These are phyloP conservation scores for Pelargonium citronellum DNA, from an alignment of 441 rosid species.

Conservation along the genomic window DNA sequence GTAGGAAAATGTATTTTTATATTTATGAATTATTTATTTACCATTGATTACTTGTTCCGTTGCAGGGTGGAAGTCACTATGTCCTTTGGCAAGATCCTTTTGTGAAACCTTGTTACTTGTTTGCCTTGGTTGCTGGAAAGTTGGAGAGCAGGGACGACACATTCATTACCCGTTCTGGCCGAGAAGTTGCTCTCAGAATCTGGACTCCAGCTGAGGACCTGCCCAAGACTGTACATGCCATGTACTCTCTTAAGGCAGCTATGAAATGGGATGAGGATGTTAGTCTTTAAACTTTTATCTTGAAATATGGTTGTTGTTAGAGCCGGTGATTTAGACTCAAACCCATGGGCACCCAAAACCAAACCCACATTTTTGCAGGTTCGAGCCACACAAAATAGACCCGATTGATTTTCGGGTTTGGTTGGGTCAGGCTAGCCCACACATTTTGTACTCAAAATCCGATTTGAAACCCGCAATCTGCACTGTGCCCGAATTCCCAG, in stretches of 20 bases:
- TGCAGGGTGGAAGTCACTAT: constrained; percentile 72
- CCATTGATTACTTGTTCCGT: neutral
- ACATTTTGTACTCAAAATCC: too few species aligned
- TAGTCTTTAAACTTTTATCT: constrained; percentile 25
- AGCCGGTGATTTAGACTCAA: too few species aligned
- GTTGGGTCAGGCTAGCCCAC: too few species aligned
- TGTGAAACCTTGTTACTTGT: constrained; percentile 92
- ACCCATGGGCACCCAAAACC: too few species aligned
- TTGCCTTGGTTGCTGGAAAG: constrained; percentile 90
- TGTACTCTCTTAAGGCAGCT: constrained; percentile 91
- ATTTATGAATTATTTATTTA: neutral
- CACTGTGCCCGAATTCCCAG: too few species aligned
- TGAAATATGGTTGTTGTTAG: neutral
- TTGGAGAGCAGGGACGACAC: constrained; percentile 84
- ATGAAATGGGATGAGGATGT: constrained; percentile 99
- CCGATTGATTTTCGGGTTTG: too few species aligned
- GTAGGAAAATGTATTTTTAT: neutral
- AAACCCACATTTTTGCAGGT: too few species aligned
- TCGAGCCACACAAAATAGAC: too few species aligned
- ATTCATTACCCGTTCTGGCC: constrained; percentile 73
- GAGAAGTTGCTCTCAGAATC: constrained; percentile 66
- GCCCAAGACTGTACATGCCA: constrained; percentile 92
- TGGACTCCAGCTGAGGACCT: constrained; percentile 94
- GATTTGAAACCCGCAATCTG: too few species aligned
- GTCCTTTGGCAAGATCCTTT: constrained; percentile 95